Evolutionary conservation across 2,329 filamentous ascomycete genomes (phyloP).

Genomic region (Aspergillus uvarum): DNA sequence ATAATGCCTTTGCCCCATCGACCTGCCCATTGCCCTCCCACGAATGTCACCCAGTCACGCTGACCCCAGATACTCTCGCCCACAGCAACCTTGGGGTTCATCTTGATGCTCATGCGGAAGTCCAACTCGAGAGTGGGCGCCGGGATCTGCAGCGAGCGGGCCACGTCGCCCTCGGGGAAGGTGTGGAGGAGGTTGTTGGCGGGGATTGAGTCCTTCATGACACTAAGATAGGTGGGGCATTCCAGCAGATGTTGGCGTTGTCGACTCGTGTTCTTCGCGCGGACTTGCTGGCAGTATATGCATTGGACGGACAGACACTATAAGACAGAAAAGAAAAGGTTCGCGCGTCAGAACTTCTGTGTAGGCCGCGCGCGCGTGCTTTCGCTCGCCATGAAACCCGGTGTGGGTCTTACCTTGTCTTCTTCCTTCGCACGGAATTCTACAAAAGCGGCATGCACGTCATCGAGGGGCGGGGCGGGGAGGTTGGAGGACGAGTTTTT

Average conservation of each 20-base stretch:
- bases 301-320: constrained; percentile 52
- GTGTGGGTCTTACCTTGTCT: constrained; percentile 39
- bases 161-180: constrained; percentile 51
- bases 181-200: constrained; percentile 53
- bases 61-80: constrained; percentile 51
- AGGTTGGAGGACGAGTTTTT: constrained; percentile 42
- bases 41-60: constrained; percentile 52
- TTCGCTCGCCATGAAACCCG: not conserved
- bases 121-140: constrained; percentile 51
- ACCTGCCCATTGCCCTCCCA: constrained; percentile 54
- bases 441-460: constrained; percentile 51
- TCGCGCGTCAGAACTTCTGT: not conserved
- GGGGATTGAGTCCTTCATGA: constrained; percentile 54
- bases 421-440: constrained; percentile 50
- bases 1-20: constrained; percentile 54
- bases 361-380: not conserved
- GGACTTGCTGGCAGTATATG: constrained; percentile 52
- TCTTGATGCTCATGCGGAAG: constrained; percentile 54
- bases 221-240: constrained; percentile 51
- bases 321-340: not conserved
- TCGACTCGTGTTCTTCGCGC: constrained; percentile 52
- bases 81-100: constrained; percentile 52
- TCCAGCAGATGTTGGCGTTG: constrained; percentile 52
- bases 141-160: constrained; percentile 49
- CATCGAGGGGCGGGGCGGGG: constrained; percentile 49